These are phyloP conservation scores for Dryas octopetala DNA, from an alignment of 306 rosid genomes.

Conservation along the genomic window DNA sequence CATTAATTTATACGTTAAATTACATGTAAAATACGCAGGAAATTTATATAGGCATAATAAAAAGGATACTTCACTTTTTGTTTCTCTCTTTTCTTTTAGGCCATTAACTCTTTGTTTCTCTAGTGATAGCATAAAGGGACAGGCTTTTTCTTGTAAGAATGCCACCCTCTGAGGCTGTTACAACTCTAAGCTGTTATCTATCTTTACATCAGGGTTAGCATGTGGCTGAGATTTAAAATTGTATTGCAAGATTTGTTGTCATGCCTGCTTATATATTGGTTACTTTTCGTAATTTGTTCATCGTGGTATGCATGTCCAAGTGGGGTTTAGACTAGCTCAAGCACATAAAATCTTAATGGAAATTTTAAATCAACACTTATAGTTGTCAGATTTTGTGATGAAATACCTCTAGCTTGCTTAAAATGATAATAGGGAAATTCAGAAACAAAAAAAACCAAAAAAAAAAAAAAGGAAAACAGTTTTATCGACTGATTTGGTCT, in stretches of 20 bases:
- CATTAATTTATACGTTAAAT: not conserved
- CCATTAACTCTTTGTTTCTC: not conserved
- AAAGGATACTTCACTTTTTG: not conserved
- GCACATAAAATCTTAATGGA: not conserved
- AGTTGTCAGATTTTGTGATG: too few species aligned
- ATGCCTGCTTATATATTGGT: not conserved
- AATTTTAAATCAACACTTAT: not conserved
- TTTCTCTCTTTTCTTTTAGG: too few species aligned
- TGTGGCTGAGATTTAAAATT: not conserved
- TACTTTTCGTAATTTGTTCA: not conserved
- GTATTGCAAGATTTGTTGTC: not conserved
- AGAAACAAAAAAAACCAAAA: too few species aligned
- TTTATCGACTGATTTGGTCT: not conserved
- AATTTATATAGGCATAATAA: not conserved
- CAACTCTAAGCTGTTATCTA: not conserved
- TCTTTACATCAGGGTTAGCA: not conserved
- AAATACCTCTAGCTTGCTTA: not conserved
- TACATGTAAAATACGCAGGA: not conserved
- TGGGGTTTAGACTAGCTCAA: not conserved
- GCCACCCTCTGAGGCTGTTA: not conserved
- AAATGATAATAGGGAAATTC: not conserved
- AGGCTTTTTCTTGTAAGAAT: not conserved
- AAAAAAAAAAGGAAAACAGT: too few species aligned
- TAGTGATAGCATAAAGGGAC: not conserved
- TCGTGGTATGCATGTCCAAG: not conserved